A percentile compares a stretch with the other conserved stretches of the same genome.
Evolutionary conservation across 257 asterid genomes (phyloP).

Genomic region (Avicennia marina): DNA sequence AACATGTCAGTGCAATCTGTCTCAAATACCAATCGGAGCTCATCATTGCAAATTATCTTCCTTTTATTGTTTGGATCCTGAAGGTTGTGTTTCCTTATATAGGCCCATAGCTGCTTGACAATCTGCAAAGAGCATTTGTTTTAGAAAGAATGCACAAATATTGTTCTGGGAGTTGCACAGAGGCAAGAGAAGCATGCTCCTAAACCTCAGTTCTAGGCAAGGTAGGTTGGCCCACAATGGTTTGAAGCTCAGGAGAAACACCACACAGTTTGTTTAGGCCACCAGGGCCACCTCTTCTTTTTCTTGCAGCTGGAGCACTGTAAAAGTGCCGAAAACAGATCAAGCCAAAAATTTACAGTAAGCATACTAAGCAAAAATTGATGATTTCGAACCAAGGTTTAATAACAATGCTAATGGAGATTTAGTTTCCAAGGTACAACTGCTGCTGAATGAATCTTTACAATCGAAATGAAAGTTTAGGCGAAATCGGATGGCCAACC

Average conservation of each 20-base stretch:
- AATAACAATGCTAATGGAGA: background rate
- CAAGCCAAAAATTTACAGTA: constrained; percentile 7
- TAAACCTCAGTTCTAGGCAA: constrained; percentile 94
- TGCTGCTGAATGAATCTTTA: background rate
- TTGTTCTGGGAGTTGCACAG: constrained; percentile 2
- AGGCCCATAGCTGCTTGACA: constrained; percentile 76
- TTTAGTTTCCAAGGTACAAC: background rate
- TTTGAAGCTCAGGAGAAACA: constrained; percentile 88
- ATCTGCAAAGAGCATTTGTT: constrained; percentile 40
- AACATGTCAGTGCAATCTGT: constrained; percentile 80
- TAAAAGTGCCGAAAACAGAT: constrained; percentile 8
- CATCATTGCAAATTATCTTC: constrained; percentile 69
- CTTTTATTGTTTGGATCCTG: constrained; percentile 79
- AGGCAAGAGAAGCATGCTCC: background rate
- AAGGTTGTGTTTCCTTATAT: constrained; percentile 72
- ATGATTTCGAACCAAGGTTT: background rate
- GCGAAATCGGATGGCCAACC: no score
- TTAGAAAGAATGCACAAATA: constrained; percentile 5
- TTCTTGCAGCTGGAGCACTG: constrained; percentile 63
- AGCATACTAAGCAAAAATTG: no score
- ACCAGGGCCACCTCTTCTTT: constrained; percentile 93
- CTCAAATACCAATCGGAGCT: constrained; percentile 63
- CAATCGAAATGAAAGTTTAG: background rate
- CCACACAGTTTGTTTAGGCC: constrained; percentile 92
- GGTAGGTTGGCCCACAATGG: constrained; percentile 85